Percentiles rank a stretch among this genome's conserved stretches.
Conservation (phyloP, 129 eudicot genomes). For the Pulicaria dysenterica region DNA sequence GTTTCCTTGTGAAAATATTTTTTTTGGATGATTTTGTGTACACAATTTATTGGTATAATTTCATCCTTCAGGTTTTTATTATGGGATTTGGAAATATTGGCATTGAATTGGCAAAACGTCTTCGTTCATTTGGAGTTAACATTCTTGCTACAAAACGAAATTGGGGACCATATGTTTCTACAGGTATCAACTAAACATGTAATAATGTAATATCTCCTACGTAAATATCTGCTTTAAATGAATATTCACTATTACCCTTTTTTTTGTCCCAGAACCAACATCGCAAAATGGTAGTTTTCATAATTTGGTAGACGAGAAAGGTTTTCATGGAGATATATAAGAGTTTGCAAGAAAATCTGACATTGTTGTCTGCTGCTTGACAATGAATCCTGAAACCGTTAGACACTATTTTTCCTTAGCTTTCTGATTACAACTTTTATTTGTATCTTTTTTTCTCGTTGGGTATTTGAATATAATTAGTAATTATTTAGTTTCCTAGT, state of each 20-base stretch:
- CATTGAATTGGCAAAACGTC: constrained; percentile 70
- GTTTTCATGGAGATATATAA: constrained; percentile 59
- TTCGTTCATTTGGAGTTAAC: constrained; percentile 87
- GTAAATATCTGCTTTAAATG: neutral
- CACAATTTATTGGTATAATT: neutral
- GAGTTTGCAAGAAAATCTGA: constrained; percentile 76
- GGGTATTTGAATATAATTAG: no score
- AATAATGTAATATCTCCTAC: neutral
- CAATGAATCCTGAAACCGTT: constrained; percentile 84
- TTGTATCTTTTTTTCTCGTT: neutral
- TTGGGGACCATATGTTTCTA: constrained; percentile 48
- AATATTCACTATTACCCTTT: neutral
- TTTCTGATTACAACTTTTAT: neutral
- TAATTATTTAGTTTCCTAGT: no score
- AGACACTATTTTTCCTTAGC: constrained; percentile 7
- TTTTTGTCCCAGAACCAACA: constrained; percentile 35
- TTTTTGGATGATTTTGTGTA: neutral
- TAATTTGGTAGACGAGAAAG: constrained; percentile 83
- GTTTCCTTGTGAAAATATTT: no score
- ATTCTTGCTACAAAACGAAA: constrained; percentile 88
- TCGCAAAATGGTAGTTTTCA: constrained; percentile 33
- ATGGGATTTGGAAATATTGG: constrained; percentile 96
- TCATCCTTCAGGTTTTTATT: constrained; percentile 69
- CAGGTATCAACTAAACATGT: constrained; percentile 29
- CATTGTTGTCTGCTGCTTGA: constrained; percentile 82